These are phyloP conservation scores for Trypanosoma caninum DNA, from an alignment of 208 protist species.

Conservation along the genomic window DNA sequence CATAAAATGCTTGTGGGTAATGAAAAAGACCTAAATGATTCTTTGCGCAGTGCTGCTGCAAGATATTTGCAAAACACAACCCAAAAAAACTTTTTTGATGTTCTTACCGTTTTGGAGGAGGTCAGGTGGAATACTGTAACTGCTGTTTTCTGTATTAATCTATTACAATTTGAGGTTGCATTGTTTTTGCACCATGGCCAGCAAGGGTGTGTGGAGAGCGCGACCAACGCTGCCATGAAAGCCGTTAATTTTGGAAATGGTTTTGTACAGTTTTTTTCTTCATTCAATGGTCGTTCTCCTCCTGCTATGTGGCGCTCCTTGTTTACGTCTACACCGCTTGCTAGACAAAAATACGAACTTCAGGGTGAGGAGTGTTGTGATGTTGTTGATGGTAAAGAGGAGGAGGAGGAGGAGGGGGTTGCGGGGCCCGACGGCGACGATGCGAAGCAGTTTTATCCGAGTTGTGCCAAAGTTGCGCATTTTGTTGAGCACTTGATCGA, in stretches of 20 bases:
- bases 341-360: background rate
- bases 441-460: constrained; percentile 7
- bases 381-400: background rate
- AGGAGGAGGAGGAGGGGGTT: background rate
- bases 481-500: constrained; percentile 34
- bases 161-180: constrained; percentile 21
- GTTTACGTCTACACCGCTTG: constrained; percentile 18
- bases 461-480: constrained; percentile 12
- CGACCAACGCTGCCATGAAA: background rate
- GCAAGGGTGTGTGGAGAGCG: background rate
- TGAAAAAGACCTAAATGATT: background rate
- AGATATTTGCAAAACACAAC: background rate
- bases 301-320: constrained; percentile 13
- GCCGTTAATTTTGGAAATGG: constrained; percentile 6
- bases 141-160: constrained; percentile 14
- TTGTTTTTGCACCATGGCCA: constrained; percentile 25
- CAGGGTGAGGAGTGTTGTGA: too few relatives aligned
- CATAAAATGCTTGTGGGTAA: background rate
- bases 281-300: background rate
- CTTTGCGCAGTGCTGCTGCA: background rate
- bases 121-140: constrained; percentile 10
- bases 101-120: constrained; percentile 16
- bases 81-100: constrained; percentile 11
- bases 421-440: background rate
- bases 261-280: constrained; percentile 1